Base-by-base conservation (phyloP, 768 basidiomycete genomes). In the Lactarius indigo region DNA sequence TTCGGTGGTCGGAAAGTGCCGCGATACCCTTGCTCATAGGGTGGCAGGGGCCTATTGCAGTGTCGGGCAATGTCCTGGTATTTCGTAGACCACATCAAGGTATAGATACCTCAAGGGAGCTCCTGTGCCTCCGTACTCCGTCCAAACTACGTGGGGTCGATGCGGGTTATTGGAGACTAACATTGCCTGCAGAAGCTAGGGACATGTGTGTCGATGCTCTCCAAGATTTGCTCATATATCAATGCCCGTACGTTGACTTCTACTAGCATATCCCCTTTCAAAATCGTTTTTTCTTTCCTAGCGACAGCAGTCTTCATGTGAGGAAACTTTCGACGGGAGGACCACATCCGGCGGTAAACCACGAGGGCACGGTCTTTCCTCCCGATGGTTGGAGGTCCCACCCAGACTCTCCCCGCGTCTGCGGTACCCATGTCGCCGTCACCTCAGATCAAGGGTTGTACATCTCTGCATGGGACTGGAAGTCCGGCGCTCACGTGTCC, bases 381-480 rank as follows among this genome's bases (percentile, higher is more conserved):
- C 56, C 56, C 15, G 56, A 20, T 31, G 33, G 33, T 23, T 57
- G 56, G 56, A 57, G 8, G 33, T 18, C 56, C 31, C 33, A 35
- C 31, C 56, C 33, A 12, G 56, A 18, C 1, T 17, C 56, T 30
- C 17, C 18, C 31, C 56, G 56, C 15, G 20, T 57, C 56, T 57
- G 56, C 18, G 56, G 56, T n/a, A 3, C 30, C 20, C 56, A 57
- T n/a, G 33, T 57, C 31, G 56, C 56, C 10, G n/a, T 57, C 56
- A 31, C 56, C 26, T 57, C 56, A 20, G 56, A 57, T 23, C 56
- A 57, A 35, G 56, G 56, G 23, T 37, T 57, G 20, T 57, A 57
- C 33, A 57, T 57, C 56, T 57, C 31, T 2, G 31, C 33, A n/a
- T 57, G 56, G 56, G 33, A 57, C 56, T 57, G 56, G 56, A 31